These are phyloP conservation scores for Collybia nuda DNA, from an alignment of 768 basidiomycete genomes.

Conservation along the genomic window DNA sequence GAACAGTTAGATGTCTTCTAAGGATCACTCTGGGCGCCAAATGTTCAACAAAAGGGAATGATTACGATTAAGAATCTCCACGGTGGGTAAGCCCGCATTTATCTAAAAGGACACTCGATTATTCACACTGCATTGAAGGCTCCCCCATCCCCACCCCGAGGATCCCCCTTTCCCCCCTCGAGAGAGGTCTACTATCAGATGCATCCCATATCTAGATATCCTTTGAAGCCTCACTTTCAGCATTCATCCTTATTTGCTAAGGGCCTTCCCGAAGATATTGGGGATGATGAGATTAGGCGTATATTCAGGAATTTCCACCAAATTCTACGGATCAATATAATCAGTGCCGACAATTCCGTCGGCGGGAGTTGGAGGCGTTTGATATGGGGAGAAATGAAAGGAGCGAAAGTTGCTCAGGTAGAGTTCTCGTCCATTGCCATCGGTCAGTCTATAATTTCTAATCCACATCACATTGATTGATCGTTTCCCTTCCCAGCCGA, in stretches of 20 bases:
- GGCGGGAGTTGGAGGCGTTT: not conserved
- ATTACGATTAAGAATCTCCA: too few species aligned
- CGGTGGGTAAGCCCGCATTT: too few species aligned
- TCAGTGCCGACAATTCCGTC: not conserved
- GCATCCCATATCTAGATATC: not conserved
- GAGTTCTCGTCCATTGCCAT: not conserved
- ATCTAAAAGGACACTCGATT: too few species aligned
- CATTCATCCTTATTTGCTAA: not conserved
- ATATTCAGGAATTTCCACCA: not conserved
- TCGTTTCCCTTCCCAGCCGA: conserved; percentile 5
- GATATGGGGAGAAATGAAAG: too few species aligned
- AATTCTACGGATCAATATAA: not conserved
- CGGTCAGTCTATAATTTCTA: not conserved
- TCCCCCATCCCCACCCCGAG: too few species aligned
- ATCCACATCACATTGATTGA: not conserved
- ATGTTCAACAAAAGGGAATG: too few species aligned
- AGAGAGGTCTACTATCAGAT: too few species aligned
- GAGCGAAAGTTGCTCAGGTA: not conserved
- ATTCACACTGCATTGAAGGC: too few species aligned
- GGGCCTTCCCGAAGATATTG: not conserved
- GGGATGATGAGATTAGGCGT: not conserved
- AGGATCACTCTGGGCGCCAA: too few species aligned
- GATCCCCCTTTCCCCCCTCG: too few species aligned
- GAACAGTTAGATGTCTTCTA: too few species aligned
- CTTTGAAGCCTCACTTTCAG: not conserved